Evolutionary conservation across 1,284 basidiomycete genomes (phyloP).

Genomic region (Moesziomyces sp.): DNA sequence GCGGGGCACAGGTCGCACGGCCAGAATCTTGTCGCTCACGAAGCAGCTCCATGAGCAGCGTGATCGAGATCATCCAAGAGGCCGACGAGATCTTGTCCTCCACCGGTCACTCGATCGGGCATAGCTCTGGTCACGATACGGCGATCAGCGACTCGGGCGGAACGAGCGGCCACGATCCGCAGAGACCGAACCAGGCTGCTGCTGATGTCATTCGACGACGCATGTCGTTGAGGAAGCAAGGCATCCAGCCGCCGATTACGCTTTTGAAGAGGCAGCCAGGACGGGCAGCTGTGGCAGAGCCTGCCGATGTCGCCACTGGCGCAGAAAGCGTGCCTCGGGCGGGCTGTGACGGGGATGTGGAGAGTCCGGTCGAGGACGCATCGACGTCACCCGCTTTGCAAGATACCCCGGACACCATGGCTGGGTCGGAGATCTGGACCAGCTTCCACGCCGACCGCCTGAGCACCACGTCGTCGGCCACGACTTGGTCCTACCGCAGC

Average conservation of each 20-base stretch:
- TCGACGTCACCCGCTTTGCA: constrained; percentile 15
- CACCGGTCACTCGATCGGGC: constrained; percentile 29
- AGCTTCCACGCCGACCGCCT: constrained; percentile 38
- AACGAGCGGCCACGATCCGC: constrained; percentile 36
- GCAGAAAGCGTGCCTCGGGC: no score
- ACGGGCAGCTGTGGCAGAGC: no score
- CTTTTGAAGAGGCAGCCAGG: not conserved
- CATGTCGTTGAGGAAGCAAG: constrained; percentile 9
- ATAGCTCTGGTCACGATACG: constrained; percentile 28
- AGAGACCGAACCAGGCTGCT: constrained; percentile 17
- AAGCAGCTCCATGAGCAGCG: constrained; percentile 26
- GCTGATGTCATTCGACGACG: constrained; percentile 23
- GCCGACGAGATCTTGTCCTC: constrained; percentile 41
- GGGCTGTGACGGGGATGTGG: not conserved
- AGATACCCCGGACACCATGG: constrained; percentile 42
- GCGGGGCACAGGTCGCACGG: constrained; percentile 18
- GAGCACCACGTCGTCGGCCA: constrained; percentile 35
- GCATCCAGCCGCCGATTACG: constrained; percentile 6
- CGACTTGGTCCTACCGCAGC: constrained; percentile 31
- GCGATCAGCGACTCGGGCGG: constrained; percentile 31
- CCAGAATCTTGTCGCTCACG: constrained; percentile 11
- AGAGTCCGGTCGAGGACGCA: not conserved
- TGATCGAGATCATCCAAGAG: constrained; percentile 31
- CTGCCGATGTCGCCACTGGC: not conserved
- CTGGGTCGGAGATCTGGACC: constrained; percentile 43